phyloP scores from a whole-genome alignment of 805 yeast genomes.

The Nakazawaea holstii region DNA sequence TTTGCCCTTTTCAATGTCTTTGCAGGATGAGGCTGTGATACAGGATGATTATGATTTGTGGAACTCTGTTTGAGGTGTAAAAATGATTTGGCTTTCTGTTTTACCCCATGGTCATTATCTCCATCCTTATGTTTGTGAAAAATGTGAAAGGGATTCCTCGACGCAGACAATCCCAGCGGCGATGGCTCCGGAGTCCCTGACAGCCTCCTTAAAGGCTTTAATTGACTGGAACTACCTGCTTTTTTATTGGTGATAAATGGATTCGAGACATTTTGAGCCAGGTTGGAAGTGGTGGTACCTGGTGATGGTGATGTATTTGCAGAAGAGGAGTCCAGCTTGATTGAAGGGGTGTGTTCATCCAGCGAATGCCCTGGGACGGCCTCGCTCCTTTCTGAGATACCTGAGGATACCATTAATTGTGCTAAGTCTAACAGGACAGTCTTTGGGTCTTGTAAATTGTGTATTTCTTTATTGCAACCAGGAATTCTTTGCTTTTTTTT shows the following conservation, averaged over 20 bases:
- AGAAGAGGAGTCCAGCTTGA: too few relatives aligned
- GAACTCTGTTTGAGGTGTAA: neutral
- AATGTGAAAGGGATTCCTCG: constrained; percentile 10
- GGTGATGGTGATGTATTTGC: too few relatives aligned
- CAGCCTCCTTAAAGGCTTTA: neutral
- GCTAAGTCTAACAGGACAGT: too few relatives aligned
- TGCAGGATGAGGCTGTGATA: neutral
- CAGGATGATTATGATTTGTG: neutral
- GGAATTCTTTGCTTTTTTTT: too few relatives aligned
- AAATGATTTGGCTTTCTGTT: constrained; percentile 9
- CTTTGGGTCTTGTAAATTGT: too few relatives aligned
- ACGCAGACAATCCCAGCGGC: neutral
- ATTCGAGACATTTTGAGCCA: constrained; percentile 1
- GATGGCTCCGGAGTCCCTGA: neutral
- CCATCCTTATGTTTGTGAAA: neutral
- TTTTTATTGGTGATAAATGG: constrained; percentile 1
- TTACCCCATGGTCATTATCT: neutral
- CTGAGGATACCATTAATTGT: too few relatives aligned
- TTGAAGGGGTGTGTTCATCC: too few relatives aligned
- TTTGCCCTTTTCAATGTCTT: constrained; percentile 2
- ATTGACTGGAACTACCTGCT: neutral
- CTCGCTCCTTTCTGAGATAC: too few relatives aligned
- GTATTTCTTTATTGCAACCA: too few relatives aligned
- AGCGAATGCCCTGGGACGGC: too few relatives aligned
- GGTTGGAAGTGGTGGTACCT: neutral